Base-by-base conservation (phyloP, 2,329 filamentous ascomycete species). In the Drechslerella coelobrocha region DNA sequence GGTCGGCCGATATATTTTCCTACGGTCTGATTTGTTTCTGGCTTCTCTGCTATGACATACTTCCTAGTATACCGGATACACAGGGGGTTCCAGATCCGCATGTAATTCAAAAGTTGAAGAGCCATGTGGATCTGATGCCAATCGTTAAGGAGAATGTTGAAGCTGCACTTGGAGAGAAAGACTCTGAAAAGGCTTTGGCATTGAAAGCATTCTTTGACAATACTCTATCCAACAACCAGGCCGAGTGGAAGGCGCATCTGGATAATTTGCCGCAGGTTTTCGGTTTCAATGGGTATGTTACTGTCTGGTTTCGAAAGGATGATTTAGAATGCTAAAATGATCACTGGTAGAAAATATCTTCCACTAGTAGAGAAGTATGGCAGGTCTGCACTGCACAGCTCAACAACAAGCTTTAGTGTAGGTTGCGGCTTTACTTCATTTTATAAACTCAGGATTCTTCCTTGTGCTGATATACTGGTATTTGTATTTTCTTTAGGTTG, bases 1-100 rank as follows among this genome's bases (percentile, higher is more conserved):
- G 48, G 19, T 17, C n/a, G 17, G 50, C 59, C 14, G 59, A 61
- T 37, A 54, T 53, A 45, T 61, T 54, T 34, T 61, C 59, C 1
- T 61, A 54, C 24, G 50, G 59, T 12, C 31, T 61, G 23, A 24
- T 61, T 21, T 54, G 48, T 24, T 31, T 6, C 21, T 61, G 59
- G 59, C 59, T 61, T 41, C 50, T 61, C 3, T 48, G 39, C 19
- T 57, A 57, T 17, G 41, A 57, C 19, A 41, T 27, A 10, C 10
- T 61, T 8, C 41, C 41, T 27, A 34, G 23, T 2, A n/a, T 19
- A 1, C 50, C 37, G 5, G 39, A 26, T 4, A 8, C n/a, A n/a
- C n/a, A 45, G n/a, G 41, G 21, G 4, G 41, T 26, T 10, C 54
- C 41, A 2, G 54, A 45, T 19, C 19, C 23, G 2, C 5, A 41